Conservation (phyloP, 306 rosid genomes). For the Senna tora region DNA sequence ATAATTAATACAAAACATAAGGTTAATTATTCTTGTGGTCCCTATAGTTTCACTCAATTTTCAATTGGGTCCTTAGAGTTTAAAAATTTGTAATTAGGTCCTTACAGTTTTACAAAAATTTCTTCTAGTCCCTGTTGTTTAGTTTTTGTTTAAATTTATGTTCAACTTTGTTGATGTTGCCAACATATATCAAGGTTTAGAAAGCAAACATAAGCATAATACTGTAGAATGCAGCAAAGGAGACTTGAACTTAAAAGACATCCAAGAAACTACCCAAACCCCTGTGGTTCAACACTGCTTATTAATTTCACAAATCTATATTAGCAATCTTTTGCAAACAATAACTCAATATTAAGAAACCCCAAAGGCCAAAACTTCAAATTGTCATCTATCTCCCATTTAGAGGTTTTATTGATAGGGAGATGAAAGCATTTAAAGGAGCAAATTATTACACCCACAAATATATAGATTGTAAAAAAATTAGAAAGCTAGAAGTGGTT, state of each 20-base stretch:
- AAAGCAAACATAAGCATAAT: too few relatives aligned
- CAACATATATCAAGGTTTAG: too few relatives aligned
- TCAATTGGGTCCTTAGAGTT: too few relatives aligned
- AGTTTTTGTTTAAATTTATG: too few relatives aligned
- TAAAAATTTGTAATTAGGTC: too few relatives aligned
- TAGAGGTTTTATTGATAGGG: slow-evolving; percentile 7
- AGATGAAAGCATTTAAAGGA: slow-evolving; percentile 19
- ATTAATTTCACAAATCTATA: neutral
- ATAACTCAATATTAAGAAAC: neutral
- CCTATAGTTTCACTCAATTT: too few relatives aligned
- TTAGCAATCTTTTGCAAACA: neutral
- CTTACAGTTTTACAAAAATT: too few relatives aligned
- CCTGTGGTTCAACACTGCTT: neutral
- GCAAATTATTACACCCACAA: slow-evolving; percentile 13
- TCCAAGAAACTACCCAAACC: neutral
- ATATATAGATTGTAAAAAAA: slow-evolving; percentile 14
- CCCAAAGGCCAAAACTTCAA: neutral
- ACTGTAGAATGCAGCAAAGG: neutral
- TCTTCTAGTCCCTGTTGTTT: too few relatives aligned
- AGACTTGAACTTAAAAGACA: slow-evolving; percentile 1
- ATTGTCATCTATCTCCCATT: slow-evolving; percentile 21
- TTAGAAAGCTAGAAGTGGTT: slow-evolving; percentile 15
- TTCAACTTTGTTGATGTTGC: too few relatives aligned
- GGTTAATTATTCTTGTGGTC: neutral
- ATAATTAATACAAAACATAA: neutral